Conservation (phyloP, 768 basidiomycete species). For the Lactifluus volemus region DNA sequence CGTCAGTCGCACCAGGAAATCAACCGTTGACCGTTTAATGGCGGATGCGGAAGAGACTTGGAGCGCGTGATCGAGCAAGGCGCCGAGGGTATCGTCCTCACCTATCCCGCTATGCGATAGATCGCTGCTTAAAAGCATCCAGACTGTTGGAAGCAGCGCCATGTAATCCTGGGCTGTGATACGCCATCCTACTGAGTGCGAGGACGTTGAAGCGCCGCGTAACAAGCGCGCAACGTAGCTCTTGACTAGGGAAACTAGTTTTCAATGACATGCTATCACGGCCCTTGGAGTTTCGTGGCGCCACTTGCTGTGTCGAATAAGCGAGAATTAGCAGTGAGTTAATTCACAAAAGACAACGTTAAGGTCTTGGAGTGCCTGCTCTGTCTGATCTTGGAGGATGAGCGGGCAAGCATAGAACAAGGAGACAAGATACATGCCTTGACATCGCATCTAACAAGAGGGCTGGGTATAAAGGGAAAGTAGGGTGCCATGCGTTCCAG, state of each 20-base stretch:
- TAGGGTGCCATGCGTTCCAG: constrained; percentile 71
- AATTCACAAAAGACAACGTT: constrained; percentile 76
- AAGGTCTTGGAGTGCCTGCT: constrained; percentile 58
- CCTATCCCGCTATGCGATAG: constrained; percentile 11
- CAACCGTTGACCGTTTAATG: constrained; percentile 58
- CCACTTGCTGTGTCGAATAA: constrained; percentile 22
- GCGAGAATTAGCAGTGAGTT: constrained; percentile 50
- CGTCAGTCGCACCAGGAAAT: constrained; percentile 64
- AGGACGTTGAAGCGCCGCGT: constrained; percentile 28
- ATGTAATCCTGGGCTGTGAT: constrained; percentile 52
- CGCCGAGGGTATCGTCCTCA: constrained; percentile 36
- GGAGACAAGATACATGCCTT: constrained; percentile 36
- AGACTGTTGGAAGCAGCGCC: constrained; percentile 67
- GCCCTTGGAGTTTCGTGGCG: constrained; percentile 9
- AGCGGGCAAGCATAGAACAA: constrained; percentile 3
- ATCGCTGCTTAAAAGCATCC: constrained; percentile 55
- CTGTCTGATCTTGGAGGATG: constrained; percentile 35
- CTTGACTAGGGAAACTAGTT: constrained; percentile 35
- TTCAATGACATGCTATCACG: neutral
- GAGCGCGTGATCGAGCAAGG: constrained; percentile 58
- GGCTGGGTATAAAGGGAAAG: constrained; percentile 62
- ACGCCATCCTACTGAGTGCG: constrained; percentile 31
- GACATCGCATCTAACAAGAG: constrained; percentile 37
- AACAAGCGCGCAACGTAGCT: constrained; percentile 54
- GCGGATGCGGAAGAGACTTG: constrained; percentile 50